Base-by-base conservation (phyloP, 73 alveolate species). In the Breviolum minutum region DNA sequence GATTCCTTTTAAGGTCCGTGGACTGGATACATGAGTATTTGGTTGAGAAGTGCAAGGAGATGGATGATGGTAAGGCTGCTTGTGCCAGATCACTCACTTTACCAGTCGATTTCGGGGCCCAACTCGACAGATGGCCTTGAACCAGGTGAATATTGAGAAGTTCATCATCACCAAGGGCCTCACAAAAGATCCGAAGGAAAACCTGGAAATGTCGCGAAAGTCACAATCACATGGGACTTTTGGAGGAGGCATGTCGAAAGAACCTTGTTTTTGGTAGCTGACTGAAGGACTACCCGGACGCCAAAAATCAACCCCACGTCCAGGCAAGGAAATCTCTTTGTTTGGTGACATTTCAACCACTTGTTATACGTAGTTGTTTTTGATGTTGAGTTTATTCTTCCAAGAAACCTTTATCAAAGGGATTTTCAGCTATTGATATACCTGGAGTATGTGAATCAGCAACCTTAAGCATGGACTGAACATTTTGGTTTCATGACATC, bases 231-330 rank as follows among this genome's bases (percentile, higher is more conserved):
- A 30, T 81, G 8, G 64, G 69, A 83, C 13, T 19, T 40, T 26
- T 83, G 48, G 92, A 7, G 64, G 9, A 40, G 68, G 0, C 89
- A 81, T 22, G 40, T 19, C 40, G 71, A 63, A 32, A 63, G 6
- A 27, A 0, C 68, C 64, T 22, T 13, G 63, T 24, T 32, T 10
- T 40, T 40, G 54, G 71, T 32, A 11, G n/a, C 3, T 40, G 54
- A 40, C 66, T 24, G 64, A 30, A 81, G 92, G 99, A 94, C 99
- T 94, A 94, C 61, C 99, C 99, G 40, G 99, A 94, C 26, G 99
- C 99, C 63, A 94, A 81, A 73, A 94, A 77, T 54, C 99, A 80
- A 76, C 99, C 99, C n/a, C 99, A 94, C n/a, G 99, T 94, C 73
- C 99, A 94, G 99, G 99, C 84, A 40, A 0, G 54, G 54, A 40